Evolutionary conservation across 306 rosid genomes (phyloP).

Genomic region (Hylodesmum podocarpum): DNA sequence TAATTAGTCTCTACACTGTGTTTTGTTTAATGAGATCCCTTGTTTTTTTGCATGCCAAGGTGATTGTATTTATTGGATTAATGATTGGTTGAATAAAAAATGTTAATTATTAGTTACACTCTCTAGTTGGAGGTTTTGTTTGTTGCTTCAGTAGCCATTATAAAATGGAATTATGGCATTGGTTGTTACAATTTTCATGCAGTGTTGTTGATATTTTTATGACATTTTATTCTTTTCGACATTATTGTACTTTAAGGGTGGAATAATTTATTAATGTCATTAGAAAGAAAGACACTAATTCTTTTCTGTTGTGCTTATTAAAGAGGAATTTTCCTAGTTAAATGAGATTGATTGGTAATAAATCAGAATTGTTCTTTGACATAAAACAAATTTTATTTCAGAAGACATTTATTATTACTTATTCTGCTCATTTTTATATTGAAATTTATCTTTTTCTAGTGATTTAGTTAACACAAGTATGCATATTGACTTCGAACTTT

Average conservation of each 20-base stretch:
- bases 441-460: not conserved
- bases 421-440: not conserved
- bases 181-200: not conserved
- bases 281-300: not conserved
- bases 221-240: not conserved
- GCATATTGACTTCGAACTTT: not conserved
- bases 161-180: not conserved
- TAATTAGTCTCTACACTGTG: no score
- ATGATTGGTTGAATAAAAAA: constrained; percentile 24
- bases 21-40: not conserved
- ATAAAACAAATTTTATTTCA: not conserved
- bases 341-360: not conserved
- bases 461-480: not conserved
- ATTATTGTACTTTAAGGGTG: not conserved
- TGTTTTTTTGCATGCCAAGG: not conserved
- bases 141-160: not conserved
- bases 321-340: not conserved
- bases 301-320: not conserved
- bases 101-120: not conserved
- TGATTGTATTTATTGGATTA: not conserved
- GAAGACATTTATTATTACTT: not conserved
- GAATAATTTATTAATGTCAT: not conserved
- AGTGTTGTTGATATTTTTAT: not conserved
- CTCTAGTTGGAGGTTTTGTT: constrained; percentile 22
- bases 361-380: not conserved